These are phyloP conservation scores for Hanseniaspora nectarophila DNA, from an alignment of 805 yeast species.

Conservation along the genomic window DNA sequence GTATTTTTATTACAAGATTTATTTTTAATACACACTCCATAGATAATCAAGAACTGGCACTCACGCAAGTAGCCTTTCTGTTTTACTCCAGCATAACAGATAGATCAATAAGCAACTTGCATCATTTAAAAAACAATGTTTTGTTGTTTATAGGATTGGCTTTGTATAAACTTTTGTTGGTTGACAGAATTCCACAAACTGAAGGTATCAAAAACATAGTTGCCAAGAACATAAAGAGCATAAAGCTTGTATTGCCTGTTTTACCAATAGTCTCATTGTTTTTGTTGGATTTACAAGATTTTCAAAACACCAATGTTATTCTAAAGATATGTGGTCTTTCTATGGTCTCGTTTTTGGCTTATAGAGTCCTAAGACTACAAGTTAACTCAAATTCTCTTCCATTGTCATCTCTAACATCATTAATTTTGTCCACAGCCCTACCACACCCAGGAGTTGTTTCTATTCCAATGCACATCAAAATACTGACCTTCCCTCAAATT, in stretches of 20 bases:
- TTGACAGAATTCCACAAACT: background rate
- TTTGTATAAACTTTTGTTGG: background rate
- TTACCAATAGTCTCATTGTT: background rate
- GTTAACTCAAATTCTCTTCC: background rate
- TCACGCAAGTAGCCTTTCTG: background rate
- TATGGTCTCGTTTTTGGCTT: background rate
- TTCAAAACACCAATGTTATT: background rate
- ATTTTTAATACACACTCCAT: background rate
- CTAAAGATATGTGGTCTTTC: background rate
- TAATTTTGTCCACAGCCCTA: constrained; percentile 8
- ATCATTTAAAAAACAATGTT: background rate
- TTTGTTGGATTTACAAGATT: background rate
- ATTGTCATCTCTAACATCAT: constrained; percentile 6
- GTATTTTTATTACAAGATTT: background rate
- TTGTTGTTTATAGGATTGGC: background rate
- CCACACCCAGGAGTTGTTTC: constrained; percentile 6
- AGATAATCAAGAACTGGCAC: background rate
- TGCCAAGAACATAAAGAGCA: background rate
- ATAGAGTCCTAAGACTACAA: background rate
- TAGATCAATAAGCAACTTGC: background rate
- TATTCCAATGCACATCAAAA: constrained; percentile 12
- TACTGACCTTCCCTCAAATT: constrained; percentile 11
- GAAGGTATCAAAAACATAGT: background rate
- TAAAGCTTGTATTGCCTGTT: background rate
- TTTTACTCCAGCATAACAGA: background rate